Evolutionary conservation across 2,329 filamentous ascomycete genomes (phyloP).

Genomic region (Sporothrix schenckii): DNA sequence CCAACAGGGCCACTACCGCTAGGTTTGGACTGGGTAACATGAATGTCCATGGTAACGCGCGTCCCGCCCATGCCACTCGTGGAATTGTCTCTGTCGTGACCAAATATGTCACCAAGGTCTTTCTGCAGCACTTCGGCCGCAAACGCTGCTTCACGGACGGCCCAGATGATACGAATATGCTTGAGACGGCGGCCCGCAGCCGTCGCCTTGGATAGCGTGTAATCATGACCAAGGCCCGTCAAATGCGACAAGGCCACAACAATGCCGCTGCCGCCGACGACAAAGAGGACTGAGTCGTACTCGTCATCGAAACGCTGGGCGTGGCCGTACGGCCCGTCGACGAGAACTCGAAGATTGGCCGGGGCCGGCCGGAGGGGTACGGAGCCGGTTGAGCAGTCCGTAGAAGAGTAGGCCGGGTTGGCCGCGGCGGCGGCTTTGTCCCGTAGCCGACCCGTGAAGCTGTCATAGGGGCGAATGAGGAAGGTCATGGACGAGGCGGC

Average conservation of each 20-base stretch:
- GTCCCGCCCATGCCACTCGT: not conserved
- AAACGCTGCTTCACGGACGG: constrained; percentile 34
- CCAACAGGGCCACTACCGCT: not conserved
- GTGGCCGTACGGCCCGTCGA: constrained; percentile 36
- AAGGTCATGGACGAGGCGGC: constrained; percentile 32
- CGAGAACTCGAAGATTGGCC: constrained; percentile 30
- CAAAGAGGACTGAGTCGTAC: constrained; percentile 33
- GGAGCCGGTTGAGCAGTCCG: not conserved
- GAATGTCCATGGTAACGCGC: constrained; percentile 31
- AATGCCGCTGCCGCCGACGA: constrained; percentile 37
- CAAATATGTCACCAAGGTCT: constrained; percentile 27
- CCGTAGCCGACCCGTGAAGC: constrained; percentile 35
- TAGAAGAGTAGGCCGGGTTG: constrained; percentile 11
- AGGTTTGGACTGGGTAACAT: constrained; percentile 30
- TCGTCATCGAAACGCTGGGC: constrained; percentile 24
- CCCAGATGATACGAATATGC: constrained; percentile 35
- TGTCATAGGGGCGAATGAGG: constrained; percentile 35
- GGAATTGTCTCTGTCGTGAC: not conserved
- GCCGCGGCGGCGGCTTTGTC: constrained; percentile 33
- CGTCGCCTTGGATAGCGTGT: constrained; percentile 9
- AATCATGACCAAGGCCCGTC: constrained; percentile 28
- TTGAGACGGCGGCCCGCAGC: constrained; percentile 9
- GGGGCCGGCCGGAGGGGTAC: not conserved
- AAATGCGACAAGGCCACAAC: constrained; percentile 35
- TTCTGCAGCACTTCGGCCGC: constrained; percentile 29